phyloP scores from a whole-genome alignment of 2,329 filamentous ascomycete species.

The Epichloe amarillans region DNA sequence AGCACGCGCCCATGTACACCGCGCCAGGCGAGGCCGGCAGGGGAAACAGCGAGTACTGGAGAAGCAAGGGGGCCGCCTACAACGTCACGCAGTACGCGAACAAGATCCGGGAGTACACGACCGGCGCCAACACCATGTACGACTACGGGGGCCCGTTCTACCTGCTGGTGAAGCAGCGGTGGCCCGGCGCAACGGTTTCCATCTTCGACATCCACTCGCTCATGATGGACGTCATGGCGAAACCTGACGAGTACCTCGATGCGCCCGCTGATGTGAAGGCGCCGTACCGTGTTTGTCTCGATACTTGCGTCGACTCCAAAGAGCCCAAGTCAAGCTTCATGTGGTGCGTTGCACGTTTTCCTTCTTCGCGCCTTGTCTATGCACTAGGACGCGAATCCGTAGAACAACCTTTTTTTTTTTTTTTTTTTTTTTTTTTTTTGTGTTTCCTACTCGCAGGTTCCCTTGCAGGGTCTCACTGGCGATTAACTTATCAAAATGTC shows the following conservation, averaged over 20 bases:
- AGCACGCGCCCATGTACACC: conserved; percentile 54
- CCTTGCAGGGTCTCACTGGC: background rate
- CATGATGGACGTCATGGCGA: conserved; percentile 49
- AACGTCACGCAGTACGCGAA: conserved; percentile 33
- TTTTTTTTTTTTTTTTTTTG: background rate
- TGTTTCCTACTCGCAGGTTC: too few species aligned
- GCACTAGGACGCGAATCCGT: too few species aligned
- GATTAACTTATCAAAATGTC: background rate
- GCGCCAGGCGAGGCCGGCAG: conserved; percentile 1
- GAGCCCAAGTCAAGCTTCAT: conserved; percentile 45
- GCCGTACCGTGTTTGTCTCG: conserved; percentile 40
- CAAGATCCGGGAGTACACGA: conserved; percentile 34
- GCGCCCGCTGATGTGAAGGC: conserved; percentile 49
- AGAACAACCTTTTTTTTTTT: background rate
- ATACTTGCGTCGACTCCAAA: conserved; percentile 24
- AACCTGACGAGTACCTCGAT: conserved; percentile 48
- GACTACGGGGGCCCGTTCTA: conserved; percentile 37
- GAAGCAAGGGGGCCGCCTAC: conserved; percentile 30
- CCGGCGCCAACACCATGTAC: conserved; percentile 34
- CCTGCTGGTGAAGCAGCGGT: conserved; percentile 28
- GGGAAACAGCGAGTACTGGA: conserved; percentile 27
- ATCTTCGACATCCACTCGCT: conserved; percentile 55
- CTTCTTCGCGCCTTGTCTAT: background rate
- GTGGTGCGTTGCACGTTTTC: conserved; percentile 37
- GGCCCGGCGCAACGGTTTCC: conserved; percentile 47